A percentile compares a stretch with the other conserved stretches of the same genome.
These are phyloP conservation scores for Thelonectria blattea DNA, from an alignment of 2,329 filamentous ascomycete genomes.

Conservation along the genomic window DNA sequence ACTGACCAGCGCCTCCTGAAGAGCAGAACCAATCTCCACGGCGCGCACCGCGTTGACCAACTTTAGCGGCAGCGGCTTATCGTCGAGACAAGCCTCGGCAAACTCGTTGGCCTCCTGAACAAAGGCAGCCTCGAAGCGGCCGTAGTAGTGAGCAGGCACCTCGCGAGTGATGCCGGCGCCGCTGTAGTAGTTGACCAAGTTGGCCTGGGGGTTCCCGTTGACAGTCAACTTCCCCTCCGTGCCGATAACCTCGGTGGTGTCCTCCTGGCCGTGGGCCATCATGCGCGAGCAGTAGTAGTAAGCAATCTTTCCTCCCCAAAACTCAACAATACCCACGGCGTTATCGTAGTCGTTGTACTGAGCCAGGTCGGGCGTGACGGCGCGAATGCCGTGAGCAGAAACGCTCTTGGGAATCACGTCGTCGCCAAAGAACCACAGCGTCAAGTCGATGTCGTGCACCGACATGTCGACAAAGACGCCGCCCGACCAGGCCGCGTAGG, in stretches of 20 bases:
- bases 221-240: slow-evolving; percentile 68
- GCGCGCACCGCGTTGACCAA: slow-evolving; percentile 18
- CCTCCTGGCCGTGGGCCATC: slow-evolving; percentile 72
- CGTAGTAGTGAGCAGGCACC: slow-evolving; percentile 66
- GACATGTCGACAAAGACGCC: slow-evolving; percentile 74
- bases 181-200: slow-evolving; percentile 61
- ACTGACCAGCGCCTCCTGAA: slow-evolving; percentile 18
- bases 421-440: slow-evolving; percentile 41
- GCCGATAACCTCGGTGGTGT: slow-evolving; percentile 71
- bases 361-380: slow-evolving; percentile 37
- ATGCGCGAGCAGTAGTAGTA: slow-evolving; percentile 69
- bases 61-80: slow-evolving; percentile 43
- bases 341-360: slow-evolving; percentile 41
- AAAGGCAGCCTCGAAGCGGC: slow-evolving; percentile 66
- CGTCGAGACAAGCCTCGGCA: slow-evolving; percentile 57
- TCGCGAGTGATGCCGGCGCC: slow-evolving; percentile 55
- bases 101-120: slow-evolving; percentile 68
- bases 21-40: slow-evolving; percentile 19
- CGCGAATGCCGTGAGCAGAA: slow-evolving; percentile 38
- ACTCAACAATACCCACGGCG: slow-evolving; percentile 65
- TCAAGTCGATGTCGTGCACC: slow-evolving; percentile 66
- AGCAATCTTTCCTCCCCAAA: slow-evolving; percentile 66
- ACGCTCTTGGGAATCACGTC: slow-evolving; percentile 37
- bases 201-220: slow-evolving; percentile 61
- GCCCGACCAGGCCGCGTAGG: slow-evolving; percentile 66